Evolutionary conservation across 768 basidiomycete genomes (phyloP).

Genomic region (Suillus weaverae): DNA sequence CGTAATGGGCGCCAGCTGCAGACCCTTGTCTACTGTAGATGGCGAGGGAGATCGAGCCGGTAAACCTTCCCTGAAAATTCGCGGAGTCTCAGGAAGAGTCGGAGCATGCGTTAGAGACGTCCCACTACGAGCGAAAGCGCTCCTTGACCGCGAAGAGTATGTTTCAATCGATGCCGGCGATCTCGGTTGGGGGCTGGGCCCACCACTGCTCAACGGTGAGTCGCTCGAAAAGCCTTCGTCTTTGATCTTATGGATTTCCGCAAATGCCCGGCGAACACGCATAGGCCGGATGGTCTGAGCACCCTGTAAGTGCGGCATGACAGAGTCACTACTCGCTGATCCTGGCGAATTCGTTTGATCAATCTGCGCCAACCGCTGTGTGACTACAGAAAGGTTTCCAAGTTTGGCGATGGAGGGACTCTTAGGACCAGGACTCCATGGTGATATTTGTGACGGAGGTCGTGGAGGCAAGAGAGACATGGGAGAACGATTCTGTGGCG

Average conservation of each 20-base stretch:
- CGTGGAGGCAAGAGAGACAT: constrained; percentile 24
- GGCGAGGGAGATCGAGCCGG: constrained; percentile 17
- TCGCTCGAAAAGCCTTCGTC: constrained; percentile 10
- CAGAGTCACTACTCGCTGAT: constrained; percentile 13
- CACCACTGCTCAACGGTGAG: not conserved
- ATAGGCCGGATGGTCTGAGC: constrained; percentile 20
- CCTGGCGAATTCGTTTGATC: constrained; percentile 33
- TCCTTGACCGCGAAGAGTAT: constrained; percentile 18
- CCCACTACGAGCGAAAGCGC: constrained; percentile 20
- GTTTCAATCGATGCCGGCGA: constrained; percentile 8
- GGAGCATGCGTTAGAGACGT: not conserved
- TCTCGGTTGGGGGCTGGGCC: not conserved
- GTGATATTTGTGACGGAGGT: constrained; percentile 25
- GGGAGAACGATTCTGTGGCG: constrained; percentile 1
- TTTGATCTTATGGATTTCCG: constrained; percentile 25
- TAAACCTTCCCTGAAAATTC: constrained; percentile 16
- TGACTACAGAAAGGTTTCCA: constrained; percentile 61
- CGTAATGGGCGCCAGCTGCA: constrained; percentile 26
- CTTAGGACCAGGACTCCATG: constrained; percentile 27
- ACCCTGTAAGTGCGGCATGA: constrained; percentile 22
- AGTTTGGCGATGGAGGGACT: constrained; percentile 68
- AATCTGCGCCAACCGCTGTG: constrained; percentile 63
- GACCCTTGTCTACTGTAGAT: constrained; percentile 13
- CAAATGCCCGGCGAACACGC: constrained; percentile 19
- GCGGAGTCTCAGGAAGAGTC: not conserved